phyloP scores from a whole-genome alignment of 2,329 filamentous ascomycete species.

The Huntiella decipiens region DNA sequence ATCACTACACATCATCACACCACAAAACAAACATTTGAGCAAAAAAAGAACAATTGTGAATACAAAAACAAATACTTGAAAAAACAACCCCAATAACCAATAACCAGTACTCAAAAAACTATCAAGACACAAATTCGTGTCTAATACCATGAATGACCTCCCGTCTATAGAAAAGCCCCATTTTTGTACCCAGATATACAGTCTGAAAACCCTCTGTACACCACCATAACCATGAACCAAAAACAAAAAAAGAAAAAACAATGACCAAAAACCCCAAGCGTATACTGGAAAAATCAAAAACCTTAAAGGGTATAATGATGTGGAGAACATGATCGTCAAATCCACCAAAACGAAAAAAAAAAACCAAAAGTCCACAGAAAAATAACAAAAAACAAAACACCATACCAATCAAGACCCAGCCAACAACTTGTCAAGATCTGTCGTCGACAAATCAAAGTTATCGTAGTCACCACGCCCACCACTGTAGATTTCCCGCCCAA shows the following conservation, averaged over 20 bases:
- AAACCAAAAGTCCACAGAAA: conserved; percentile 4
- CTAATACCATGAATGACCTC: no score
- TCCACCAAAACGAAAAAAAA: neutral
- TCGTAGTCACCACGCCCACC: conserved; percentile 1
- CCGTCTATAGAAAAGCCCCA: no score
- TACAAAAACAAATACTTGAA: neutral
- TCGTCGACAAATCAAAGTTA: neutral
- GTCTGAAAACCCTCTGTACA: neutral
- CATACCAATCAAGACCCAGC: no score
- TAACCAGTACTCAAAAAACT: conserved; percentile 1
- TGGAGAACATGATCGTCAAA: neutral
- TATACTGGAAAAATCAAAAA: conserved; percentile 1
- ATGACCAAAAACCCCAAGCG: neutral
- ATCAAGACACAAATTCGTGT: neutral
- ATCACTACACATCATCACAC: neutral
- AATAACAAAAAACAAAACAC: neutral
- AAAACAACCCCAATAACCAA: neutral
- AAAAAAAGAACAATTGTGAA: neutral
- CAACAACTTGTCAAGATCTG: neutral
- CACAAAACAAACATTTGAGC: neutral
- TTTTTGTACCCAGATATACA: no score
- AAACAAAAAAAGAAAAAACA: neutral
- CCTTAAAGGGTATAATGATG: neutral
- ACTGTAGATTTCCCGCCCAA: conserved; percentile 3
- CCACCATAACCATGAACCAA: neutral